Percentiles rank a stretch among this genome's conserved stretches.
Conservation (phyloP, 352 stramenopile species). For the Globisporangium carolinianum region DNA sequence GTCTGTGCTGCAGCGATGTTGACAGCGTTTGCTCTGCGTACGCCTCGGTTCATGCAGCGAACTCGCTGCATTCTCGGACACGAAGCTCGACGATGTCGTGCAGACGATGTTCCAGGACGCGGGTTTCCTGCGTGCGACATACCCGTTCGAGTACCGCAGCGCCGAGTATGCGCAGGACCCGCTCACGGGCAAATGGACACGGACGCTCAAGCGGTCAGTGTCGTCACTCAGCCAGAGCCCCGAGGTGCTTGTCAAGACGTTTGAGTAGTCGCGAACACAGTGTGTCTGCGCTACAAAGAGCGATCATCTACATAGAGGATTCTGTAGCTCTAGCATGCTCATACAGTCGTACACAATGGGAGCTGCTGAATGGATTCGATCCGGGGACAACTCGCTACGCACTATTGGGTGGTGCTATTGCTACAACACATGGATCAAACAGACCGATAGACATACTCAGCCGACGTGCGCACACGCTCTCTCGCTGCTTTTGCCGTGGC, state of each 20-base stretch:
- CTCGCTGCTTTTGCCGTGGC: neutral
- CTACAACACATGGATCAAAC: no score
- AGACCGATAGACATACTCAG: no score
- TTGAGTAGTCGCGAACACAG: conserved; percentile 4
- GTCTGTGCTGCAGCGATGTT: neutral
- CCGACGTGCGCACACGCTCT: no score
- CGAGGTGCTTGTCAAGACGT: conserved; percentile 4
- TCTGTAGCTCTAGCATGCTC: no score
- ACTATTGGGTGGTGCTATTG: no score
- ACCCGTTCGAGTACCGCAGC: conserved; percentile 55
- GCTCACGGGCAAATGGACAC: conserved; percentile 30
- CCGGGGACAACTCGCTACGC: no score
- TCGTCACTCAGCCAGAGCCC: conserved; percentile 5
- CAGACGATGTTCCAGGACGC: conserved; percentile 69
- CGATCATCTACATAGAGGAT: neutral
- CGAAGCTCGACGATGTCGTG: conserved; percentile 33
- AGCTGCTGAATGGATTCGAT: no score
- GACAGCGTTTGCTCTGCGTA: conserved; percentile 1
- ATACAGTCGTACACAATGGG: no score
- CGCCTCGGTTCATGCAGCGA: conserved; percentile 23
- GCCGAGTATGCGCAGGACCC: conserved; percentile 48
- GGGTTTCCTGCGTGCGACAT: conserved; percentile 40
- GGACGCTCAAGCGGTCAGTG: conserved; percentile 20
- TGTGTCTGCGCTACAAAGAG: neutral
- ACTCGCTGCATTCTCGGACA: conserved; percentile 24